These are phyloP conservation scores for Pseudogymnoascus sp. DNA, from an alignment of 2,329 filamentous ascomycete genomes.

Conservation along the genomic window DNA sequence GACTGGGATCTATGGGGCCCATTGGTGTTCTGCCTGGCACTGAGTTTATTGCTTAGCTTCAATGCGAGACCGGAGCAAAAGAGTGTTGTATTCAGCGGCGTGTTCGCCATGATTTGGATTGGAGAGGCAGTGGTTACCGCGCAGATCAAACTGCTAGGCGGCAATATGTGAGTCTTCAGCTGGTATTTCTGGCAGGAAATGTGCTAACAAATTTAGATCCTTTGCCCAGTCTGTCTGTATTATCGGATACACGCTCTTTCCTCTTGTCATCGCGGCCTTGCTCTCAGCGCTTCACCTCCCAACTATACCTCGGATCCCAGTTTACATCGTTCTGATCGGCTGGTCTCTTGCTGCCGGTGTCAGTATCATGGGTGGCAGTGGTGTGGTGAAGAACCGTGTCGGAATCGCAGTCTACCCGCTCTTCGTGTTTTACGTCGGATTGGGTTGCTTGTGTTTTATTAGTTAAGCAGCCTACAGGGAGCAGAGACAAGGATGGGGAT, in stretches of 20 bases:
- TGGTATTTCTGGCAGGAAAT: conserved; percentile 10
- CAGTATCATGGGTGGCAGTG: conserved; percentile 90
- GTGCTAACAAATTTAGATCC: conserved; percentile 52
- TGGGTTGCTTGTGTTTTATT: conserved; percentile 95
- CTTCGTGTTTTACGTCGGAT: conserved; percentile 86
- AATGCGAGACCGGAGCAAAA: conserved; percentile 72
- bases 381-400: conserved; percentile 90
- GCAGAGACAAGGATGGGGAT: background rate
- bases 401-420: conserved; percentile 90
- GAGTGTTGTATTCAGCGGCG: conserved; percentile 85
- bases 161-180: conserved; percentile 73
- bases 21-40: conserved; percentile 81
- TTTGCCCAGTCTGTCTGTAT: conserved; percentile 98
- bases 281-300: conserved; percentile 77
- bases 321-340: conserved; percentile 78
- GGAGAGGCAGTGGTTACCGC: conserved; percentile 94
- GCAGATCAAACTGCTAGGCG: conserved; percentile 92
- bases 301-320: conserved; percentile 75
- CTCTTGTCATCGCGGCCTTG: conserved; percentile 84
- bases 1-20: conserved; percentile 99
- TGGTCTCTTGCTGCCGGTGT: conserved; percentile 95
- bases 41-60: conserved; percentile 82
- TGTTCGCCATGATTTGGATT: conserved; percentile 95
- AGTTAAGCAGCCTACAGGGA: conserved; percentile 49
- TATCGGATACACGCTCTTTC: conserved; percentile 97